phyloP scores from a whole-genome alignment of 208 protist genomes.

The Leishmania braziliensis region DNA sequence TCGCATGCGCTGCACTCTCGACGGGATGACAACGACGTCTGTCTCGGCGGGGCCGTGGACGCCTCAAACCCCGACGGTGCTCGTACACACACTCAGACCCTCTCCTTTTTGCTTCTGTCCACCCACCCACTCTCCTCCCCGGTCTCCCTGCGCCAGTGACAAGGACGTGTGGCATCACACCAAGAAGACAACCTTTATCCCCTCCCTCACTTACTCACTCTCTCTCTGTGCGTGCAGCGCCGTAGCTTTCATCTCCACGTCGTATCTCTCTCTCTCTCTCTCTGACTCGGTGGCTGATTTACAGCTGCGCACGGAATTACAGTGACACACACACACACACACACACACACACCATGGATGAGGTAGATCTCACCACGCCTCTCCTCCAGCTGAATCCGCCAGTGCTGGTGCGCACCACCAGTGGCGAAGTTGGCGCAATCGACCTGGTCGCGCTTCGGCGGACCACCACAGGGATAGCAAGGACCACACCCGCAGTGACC shows the following conservation, averaged over 20 bases:
- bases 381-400: constrained; percentile 36
- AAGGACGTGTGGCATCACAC: neutral
- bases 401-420: constrained; percentile 26
- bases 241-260: neutral
- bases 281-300: neutral
- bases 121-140: neutral
- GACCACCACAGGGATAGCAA: neutral
- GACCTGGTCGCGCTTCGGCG: constrained; percentile 24
- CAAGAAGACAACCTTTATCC: too few species aligned
- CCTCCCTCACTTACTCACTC: neutral
- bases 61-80: neutral
- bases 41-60: neutral
- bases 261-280: neutral
- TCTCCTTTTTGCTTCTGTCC: neutral
- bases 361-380: constrained; percentile 13
- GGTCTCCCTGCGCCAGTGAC: neutral
- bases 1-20: neutral
- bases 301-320: neutral
- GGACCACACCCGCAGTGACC: neutral
- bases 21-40: neutral
- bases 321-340: neutral
- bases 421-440: constrained; percentile 2
- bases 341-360: neutral
- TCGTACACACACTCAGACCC: neutral
- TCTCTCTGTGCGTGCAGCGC: neutral